Conservation (phyloP, 352 stramenopile species). For the Phytopythium kandeliae region DNA sequence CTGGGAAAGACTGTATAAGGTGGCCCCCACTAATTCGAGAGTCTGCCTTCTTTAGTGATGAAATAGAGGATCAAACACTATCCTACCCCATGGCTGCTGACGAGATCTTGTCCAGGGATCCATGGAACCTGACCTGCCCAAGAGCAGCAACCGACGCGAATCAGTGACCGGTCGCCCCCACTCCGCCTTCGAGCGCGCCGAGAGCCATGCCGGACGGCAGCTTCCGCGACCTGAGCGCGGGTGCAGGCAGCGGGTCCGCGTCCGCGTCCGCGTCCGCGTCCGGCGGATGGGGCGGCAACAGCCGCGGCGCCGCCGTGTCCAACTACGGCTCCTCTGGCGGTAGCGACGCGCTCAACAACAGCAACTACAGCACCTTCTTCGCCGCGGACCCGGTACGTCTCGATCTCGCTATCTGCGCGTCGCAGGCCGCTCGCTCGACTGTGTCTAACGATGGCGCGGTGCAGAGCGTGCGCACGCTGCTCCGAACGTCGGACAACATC, state of each 20-base stretch:
- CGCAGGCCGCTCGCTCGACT: too few species aligned
- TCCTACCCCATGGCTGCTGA: too few species aligned
- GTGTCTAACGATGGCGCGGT: not conserved
- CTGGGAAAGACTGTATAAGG: too few species aligned
- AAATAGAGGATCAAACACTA: too few species aligned
- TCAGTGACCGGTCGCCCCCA: too few species aligned
- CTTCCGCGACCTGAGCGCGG: constrained; percentile 21
- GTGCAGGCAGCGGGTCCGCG: constrained; percentile 2
- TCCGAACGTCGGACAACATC: constrained; percentile 72
- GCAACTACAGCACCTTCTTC: constrained; percentile 75
- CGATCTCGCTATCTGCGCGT: not conserved
- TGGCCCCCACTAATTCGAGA: too few species aligned
- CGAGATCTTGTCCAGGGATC: too few species aligned
- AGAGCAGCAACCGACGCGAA: too few species aligned
- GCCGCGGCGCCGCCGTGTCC: constrained; percentile 14
- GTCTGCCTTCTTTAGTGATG: too few species aligned
- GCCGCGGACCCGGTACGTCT: constrained; percentile 37
- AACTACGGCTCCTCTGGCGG: constrained; percentile 18
- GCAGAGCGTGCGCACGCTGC: constrained; percentile 54
- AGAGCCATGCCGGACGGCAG: constrained; percentile 25
- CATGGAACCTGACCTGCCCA: too few species aligned
- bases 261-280: constrained; percentile 8
- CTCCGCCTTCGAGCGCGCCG: too few species aligned
- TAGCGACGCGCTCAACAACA: constrained; percentile 21
- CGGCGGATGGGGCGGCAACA: constrained; percentile 18